phyloP scores from a whole-genome alignment of 495 filamentous ascomycete species.

The Hyaloscypha finlandica region DNA sequence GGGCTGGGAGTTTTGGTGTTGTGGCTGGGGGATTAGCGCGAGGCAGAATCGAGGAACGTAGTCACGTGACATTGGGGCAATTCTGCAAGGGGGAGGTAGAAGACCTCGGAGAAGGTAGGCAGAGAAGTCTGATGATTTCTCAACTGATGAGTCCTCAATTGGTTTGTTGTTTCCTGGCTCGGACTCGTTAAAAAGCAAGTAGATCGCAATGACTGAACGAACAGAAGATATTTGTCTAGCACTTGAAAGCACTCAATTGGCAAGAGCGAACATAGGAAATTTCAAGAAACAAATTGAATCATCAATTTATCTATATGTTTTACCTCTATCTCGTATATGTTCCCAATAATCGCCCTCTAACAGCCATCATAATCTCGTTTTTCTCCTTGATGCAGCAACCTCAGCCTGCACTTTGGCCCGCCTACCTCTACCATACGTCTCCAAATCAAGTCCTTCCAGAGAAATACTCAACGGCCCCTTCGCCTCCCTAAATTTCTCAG shows the following conservation, averaged over 20 bases:
- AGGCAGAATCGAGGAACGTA: not conserved
- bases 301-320: no score
- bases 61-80: not conserved
- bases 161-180: no score
- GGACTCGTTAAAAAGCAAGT: no score
- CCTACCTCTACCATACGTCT: not conserved
- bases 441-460: not conserved
- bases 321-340: no score
- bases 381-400: not conserved
- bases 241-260: no score
- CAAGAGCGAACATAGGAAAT: no score
- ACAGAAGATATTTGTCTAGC: no score
- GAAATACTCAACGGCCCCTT: slow-evolving; percentile 7
- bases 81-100: not conserved
- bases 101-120: not conserved
- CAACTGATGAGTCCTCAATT: no score
- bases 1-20: slow-evolving; percentile 2
- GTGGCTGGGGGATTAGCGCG: slow-evolving; percentile 9
- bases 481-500: not conserved
- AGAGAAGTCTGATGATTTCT: not conserved
- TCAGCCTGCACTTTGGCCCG: slow-evolving; percentile 1
- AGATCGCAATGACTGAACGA: no score
- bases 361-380: no score
- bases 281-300: no score
- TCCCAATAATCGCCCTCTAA: no score